phyloP scores from a whole-genome alignment of 2,329 filamentous ascomycete genomes.

The Colletotrichum musicola region DNA sequence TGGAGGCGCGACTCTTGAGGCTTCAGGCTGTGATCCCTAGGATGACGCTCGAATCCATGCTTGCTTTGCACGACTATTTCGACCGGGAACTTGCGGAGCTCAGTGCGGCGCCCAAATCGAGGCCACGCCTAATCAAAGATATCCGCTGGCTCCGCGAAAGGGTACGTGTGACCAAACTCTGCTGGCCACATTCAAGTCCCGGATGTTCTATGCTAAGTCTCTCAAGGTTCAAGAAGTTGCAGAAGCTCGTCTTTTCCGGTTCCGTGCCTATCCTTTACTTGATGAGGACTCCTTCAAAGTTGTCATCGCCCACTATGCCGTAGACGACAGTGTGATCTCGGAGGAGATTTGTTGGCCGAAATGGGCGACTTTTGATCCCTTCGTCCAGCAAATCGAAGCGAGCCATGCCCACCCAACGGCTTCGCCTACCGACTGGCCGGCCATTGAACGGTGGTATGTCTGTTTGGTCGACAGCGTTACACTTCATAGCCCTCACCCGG shows the following conservation, averaged over 20 bases:
- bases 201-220: not conserved
- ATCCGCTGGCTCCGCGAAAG: not conserved
- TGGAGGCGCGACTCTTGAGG: constrained; percentile 1
- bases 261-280: constrained; percentile 7
- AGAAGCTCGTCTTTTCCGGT: not conserved
- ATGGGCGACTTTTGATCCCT: constrained; percentile 3
- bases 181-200: too few relatives aligned
- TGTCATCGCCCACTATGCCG: not conserved
- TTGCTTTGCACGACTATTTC: not conserved
- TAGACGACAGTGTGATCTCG: not conserved
- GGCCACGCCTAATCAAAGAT: not conserved
- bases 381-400: not conserved
- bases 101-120: not conserved
- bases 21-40: not conserved
- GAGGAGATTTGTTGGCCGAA: not conserved
- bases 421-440: not conserved
- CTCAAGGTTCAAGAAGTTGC: constrained; percentile 3
- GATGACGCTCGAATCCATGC: not conserved
- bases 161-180: not conserved
- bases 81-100: not conserved
- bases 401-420: not conserved
- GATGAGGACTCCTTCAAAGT: constrained; percentile 9
- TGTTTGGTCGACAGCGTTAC: not conserved
- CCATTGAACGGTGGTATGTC: not conserved
- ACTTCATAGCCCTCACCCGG: not conserved